Base-by-base conservation (phyloP, 2,329 filamentous ascomycete species). In the Ophiognomonia clavigignenti-juglandacearum region DNA sequence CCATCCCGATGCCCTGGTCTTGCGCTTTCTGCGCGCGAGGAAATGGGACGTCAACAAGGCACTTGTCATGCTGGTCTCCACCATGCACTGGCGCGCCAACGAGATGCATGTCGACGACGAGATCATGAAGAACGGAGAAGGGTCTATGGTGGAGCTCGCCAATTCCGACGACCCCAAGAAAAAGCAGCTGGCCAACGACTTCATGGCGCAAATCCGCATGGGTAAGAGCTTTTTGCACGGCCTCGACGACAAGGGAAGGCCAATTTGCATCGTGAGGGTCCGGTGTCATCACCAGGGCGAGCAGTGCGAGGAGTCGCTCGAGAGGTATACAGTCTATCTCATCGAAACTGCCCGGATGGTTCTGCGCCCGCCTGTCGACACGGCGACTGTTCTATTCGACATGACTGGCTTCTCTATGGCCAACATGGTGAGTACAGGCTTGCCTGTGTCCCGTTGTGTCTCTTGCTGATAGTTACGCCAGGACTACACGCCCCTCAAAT, bases 11-110 rank as follows among this genome's bases (percentile, higher is more conserved):
- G 86, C 85, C 3, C 72, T 95, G 16, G 70, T 92, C 14, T 70
- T 96, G 48, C 82, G 90, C 35, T 96, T 95, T 65, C 72, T 96
- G 47, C 77, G 90, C 43, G 90, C 90, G n/a, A 78, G 90, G 38
- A 95, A 95, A 68, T 98, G 93, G 93, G 89, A 98, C 61, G 83
- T 96, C 16, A 85, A 96, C 43, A 90, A 89, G 63, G 93, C 93
- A 4, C 75, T 97, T 22, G 78, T 96, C 55, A 98, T 98, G 93
- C 71, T 96, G 64, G 78, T 98, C 36, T 89, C 89, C 3, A 96
- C 93, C 1, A 88, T 97, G 79, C 86, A 88, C 64, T 98, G 93
- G 93, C 82, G 93, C 54, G 70, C 82, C 47, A 74, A 78, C 31
- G 88, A 95, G 50, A 85, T 93, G 75, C 82, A 88, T 57, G 88